A percentile compares a stretch with the other conserved stretches of the same genome.
Conservation (phyloP, 331 rosid species). For the Pyracantha coccinea region DNA sequence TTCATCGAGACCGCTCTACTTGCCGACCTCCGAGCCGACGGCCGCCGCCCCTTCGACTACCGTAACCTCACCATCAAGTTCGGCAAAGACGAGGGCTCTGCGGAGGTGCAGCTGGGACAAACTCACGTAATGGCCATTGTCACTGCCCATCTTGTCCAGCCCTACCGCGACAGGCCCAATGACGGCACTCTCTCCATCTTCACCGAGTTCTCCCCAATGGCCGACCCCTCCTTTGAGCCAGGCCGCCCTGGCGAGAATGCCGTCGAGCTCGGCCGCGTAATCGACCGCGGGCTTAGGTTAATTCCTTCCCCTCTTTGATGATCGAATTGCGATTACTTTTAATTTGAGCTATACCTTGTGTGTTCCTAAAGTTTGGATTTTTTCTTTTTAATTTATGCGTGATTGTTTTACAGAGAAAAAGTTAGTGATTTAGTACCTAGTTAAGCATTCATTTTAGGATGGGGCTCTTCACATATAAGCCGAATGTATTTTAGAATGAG, state of each 20-base stretch:
- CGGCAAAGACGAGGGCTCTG: conserved; percentile 56
- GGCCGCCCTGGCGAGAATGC: conserved; percentile 73
- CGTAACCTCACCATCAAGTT: conserved; percentile 60
- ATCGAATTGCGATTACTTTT: neutral
- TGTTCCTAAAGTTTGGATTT: neutral
- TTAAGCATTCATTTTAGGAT: neutral
- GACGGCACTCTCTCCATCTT: conserved; percentile 72
- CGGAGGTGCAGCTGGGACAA: conserved; percentile 69
- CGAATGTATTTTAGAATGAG: too few species aligned
- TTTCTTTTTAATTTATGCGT: too few species aligned
- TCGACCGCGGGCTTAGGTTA: conserved; percentile 61
- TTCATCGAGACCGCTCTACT: conserved; percentile 58
- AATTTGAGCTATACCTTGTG: neutral
- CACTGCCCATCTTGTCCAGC: conserved; percentile 55
- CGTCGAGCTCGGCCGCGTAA: conserved; percentile 63
- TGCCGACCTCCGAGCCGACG: conserved; percentile 66
- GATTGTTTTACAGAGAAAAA: neutral
- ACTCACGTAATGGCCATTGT: conserved; percentile 68
- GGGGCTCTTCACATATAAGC: neutral
- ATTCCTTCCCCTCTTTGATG: neutral
- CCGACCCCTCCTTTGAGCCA: conserved; percentile 81
- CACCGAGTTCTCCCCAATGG: conserved; percentile 92
- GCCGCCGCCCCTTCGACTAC: conserved; percentile 76
- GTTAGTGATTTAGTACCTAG: neutral
- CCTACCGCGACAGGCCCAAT: conserved; percentile 70